Base-by-base conservation (phyloP, 2,329 filamentous ascomycete genomes). In the Fusarium algeriense region DNA sequence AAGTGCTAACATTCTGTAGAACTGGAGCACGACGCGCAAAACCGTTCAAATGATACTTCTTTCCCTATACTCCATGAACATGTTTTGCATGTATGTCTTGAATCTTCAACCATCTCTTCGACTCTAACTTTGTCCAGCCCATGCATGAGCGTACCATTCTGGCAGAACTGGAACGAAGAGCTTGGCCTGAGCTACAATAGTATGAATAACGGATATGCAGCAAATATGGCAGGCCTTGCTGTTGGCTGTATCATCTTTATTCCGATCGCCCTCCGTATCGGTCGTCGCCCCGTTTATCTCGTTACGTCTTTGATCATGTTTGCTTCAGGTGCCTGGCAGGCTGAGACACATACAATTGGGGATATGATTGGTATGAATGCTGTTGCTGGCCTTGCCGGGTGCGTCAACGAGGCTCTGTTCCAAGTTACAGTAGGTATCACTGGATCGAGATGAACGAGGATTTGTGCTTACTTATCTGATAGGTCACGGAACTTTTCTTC, bases 371-470 rank as follows among this genome's bases (percentile, higher is more conserved):
- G 75, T 5, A 69, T 63, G 28, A 78, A 78, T 26, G 28, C 73
- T 0, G 60, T 80, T 0, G 74, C 77, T 12, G 81, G 81, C 0
- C 55, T 83, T 17, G 80, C 80, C 6, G 81, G 79, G 12, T 78
- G 80, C 2, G 79, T 79, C 2, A 82, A 82, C 23, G 80, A 83
- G 54, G 77, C 79, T 3, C 78, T 81, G 13, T 77, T 77, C 6
- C 79, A 82, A 50, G 81, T 83, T 26, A 83, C 79, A 20, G 77
- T 77, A 38, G 1, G 63, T 40, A 3, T 14, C 0, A 12, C 0
- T 3, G 3, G 7, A 10, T 5, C 9, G 12, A 6, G 10, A n/a
- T 20, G 13, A 19, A 8, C 19, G 15, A 5, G 7, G 9, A 40
- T 8, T 7, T 5, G n/a, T 37, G 3, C 26, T 23, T 14, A 26